These are phyloP conservation scores for Leccinellum luteum DNA, from an alignment of 768 basidiomycete genomes.

Conservation along the genomic window DNA sequence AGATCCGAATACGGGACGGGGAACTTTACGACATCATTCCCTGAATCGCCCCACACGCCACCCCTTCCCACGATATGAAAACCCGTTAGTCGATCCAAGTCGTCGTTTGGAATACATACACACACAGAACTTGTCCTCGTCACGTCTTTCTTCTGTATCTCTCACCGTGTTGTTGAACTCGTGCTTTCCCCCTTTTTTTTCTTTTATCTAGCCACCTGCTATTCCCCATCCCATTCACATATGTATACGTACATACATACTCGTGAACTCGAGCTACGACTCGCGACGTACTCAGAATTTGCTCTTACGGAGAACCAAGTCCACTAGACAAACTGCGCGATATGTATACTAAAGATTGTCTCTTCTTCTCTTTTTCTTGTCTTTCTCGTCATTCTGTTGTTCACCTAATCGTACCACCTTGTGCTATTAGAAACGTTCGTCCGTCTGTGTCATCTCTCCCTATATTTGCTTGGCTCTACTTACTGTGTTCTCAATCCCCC, in stretches of 20 bases:
- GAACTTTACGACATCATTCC: slow-evolving; percentile 79
- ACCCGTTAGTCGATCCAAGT: slow-evolving; percentile 8
- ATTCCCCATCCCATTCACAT: background rate
- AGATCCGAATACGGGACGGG: slow-evolving; percentile 78
- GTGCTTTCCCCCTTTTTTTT: slow-evolving; percentile 3
- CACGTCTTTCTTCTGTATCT: background rate
- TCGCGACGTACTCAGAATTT: slow-evolving; percentile 6
- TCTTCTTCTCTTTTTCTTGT: background rate
- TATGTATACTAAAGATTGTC: slow-evolving; percentile 9
- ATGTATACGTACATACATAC: slow-evolving; percentile 3
- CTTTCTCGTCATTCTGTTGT: background rate
- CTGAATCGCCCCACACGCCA: slow-evolving; percentile 15
- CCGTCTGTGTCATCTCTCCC: background rate
- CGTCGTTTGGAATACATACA: slow-evolving; percentile 14
- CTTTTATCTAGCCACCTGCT: background rate
- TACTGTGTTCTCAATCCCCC: slow-evolving; percentile 13
- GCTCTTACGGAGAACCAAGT: background rate
- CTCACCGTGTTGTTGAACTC: slow-evolving; percentile 6
- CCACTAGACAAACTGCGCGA: slow-evolving; percentile 12
- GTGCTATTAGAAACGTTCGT: background rate
- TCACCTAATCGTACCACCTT: background rate
- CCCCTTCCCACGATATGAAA: slow-evolving; percentile 3
- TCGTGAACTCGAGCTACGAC: slow-evolving; percentile 2
- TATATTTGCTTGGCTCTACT: background rate
- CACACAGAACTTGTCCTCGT: slow-evolving; percentile 5